Conservation (phyloP, 2,329 filamentous ascomycete genomes). For the Diaporthe vaccinii region DNA sequence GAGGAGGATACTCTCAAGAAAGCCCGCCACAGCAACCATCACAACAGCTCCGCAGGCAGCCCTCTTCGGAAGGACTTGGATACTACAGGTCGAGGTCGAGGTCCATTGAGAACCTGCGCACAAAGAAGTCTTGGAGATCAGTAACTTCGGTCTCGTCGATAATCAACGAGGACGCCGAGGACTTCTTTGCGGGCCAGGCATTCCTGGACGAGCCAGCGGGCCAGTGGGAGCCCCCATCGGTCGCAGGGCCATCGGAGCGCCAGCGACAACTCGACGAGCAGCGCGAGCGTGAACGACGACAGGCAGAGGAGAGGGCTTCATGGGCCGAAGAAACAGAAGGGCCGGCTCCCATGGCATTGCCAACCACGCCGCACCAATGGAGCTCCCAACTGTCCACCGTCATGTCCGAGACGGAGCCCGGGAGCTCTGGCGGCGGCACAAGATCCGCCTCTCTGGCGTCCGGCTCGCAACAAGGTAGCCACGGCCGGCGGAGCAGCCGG, state of each 20-base stretch:
- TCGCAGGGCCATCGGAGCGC: slow-evolving; percentile 40
- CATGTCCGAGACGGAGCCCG: slow-evolving; percentile 71
- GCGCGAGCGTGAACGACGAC: slow-evolving; percentile 37
- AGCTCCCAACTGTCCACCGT: slow-evolving; percentile 75
- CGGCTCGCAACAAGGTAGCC: slow-evolving; percentile 41
- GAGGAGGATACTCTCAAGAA: slow-evolving; percentile 70
- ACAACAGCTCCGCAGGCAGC: slow-evolving; percentile 60
- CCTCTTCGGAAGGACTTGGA: slow-evolving; percentile 63
- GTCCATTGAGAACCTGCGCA: slow-evolving; percentile 51
- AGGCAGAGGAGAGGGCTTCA: slow-evolving; percentile 34
- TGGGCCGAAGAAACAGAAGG: slow-evolving; percentile 44
- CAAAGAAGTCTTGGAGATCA: slow-evolving; percentile 60
- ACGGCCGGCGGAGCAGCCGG: slow-evolving; percentile 61
- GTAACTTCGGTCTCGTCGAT: slow-evolving; percentile 69
- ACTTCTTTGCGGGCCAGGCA: slow-evolving; percentile 55
- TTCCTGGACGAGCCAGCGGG: slow-evolving; percentile 53
- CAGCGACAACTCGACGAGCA: slow-evolving; percentile 41
- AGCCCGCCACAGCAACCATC: slow-evolving; percentile 71
- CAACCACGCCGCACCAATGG: slow-evolving; percentile 69
- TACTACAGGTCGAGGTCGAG: slow-evolving; percentile 65
- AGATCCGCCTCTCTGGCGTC: slow-evolving; percentile 62
- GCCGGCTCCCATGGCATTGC: slow-evolving; percentile 56
- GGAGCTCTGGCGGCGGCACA: slow-evolving; percentile 62
- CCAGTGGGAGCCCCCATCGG: slow-evolving; percentile 38
- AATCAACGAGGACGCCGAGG: slow-evolving; percentile 63